A percentile compares a stretch with the other conserved stretches of the same genome.
phyloP scores from a whole-genome alignment of 2,329 filamentous ascomycete genomes.

The Sporothrix globosa region DNA sequence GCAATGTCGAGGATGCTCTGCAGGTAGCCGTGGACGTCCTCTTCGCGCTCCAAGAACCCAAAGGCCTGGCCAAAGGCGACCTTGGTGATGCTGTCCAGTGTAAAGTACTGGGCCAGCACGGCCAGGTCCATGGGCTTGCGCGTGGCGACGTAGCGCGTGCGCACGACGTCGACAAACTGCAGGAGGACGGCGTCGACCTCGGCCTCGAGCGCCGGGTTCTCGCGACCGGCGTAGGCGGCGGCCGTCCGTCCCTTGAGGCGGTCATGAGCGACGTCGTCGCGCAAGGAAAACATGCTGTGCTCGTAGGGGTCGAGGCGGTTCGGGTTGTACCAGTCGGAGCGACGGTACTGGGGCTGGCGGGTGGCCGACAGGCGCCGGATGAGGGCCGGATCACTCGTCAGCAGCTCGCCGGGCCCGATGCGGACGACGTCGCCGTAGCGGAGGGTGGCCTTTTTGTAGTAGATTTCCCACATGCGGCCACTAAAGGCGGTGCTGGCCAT shows the following conservation, averaged over 20 bases:
- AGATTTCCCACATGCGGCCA: conserved; percentile 38
- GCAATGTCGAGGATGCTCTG: conserved; percentile 46
- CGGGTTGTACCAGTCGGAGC: conserved; percentile 49
- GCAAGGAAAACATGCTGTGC: conserved; percentile 54
- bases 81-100: conserved; percentile 55
- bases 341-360: conserved; percentile 40
- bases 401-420: conserved; percentile 46
- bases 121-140: conserved; percentile 49
- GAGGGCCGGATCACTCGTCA: conserved; percentile 43
- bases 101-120: conserved; percentile 52
- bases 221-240: conserved; percentile 41
- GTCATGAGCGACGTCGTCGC: conserved; percentile 41
- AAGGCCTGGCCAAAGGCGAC: conserved; percentile 53
- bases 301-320: conserved; percentile 53
- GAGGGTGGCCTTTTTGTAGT: conserved; percentile 36
- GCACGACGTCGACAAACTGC: conserved; percentile 34
- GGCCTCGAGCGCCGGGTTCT: conserved; percentile 39
- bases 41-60: conserved; percentile 49
- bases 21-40: conserved; percentile 52
- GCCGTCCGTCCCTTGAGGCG: conserved; percentile 39
- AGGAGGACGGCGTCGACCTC: conserved; percentile 38
- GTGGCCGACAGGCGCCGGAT: conserved; percentile 42
- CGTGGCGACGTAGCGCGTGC: conserved; percentile 34
- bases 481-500: conserved; percentile 37
- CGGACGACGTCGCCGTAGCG: conserved; percentile 42